Evolutionary conservation across 495 filamentous ascomycete genomes (phyloP).

Genomic region (Talaromyces borbonicus): DNA sequence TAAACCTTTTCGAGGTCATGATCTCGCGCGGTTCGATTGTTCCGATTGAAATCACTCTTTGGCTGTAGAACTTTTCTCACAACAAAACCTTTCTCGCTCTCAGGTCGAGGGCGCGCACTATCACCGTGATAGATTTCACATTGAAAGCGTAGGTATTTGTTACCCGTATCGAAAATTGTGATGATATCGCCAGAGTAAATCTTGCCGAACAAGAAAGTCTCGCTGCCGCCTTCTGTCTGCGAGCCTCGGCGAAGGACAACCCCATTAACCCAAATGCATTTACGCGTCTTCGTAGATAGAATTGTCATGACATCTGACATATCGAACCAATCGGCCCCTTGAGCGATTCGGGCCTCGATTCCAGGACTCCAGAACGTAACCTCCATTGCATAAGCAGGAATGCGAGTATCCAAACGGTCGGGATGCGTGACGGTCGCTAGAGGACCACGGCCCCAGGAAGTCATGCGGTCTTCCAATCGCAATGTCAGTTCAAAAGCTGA

Average conservation of each 20-base stretch:
- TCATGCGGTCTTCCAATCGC: slow-evolving; percentile 50
- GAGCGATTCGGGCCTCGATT: slow-evolving; percentile 43
- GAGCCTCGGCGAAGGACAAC: slow-evolving; percentile 39
- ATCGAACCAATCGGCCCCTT: slow-evolving; percentile 49
- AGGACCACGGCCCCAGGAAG: slow-evolving; percentile 63
- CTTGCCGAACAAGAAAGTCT: slow-evolving; percentile 51
- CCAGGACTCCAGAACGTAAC: slow-evolving; percentile 61
- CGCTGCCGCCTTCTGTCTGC: slow-evolving; percentile 32
- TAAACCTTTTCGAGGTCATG: neutral
- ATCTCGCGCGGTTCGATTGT: neutral
- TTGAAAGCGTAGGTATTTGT: slow-evolving; percentile 37
- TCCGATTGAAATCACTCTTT: slow-evolving; percentile 10
- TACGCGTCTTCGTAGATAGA: slow-evolving; percentile 60
- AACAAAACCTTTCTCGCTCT: slow-evolving; percentile 29
- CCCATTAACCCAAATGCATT: slow-evolving; percentile 65
- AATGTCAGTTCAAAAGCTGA: slow-evolving; percentile 48
- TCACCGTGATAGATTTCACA: slow-evolving; percentile 47
- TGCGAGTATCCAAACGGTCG: slow-evolving; percentile 47
- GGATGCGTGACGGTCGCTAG: slow-evolving; percentile 53
- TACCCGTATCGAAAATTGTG: slow-evolving; percentile 43
- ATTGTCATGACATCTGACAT: slow-evolving; percentile 47
- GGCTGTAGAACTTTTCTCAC: slow-evolving; percentile 25
- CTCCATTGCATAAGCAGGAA: slow-evolving; percentile 75
- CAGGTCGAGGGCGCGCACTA: slow-evolving; percentile 35
- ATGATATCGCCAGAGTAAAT: slow-evolving; percentile 66